A percentile compares a stretch with the other conserved stretches of the same genome.
These are phyloP conservation scores for Rugosomyces carneus DNA, from an alignment of 1,284 basidiomycete genomes.

Conservation along the genomic window DNA sequence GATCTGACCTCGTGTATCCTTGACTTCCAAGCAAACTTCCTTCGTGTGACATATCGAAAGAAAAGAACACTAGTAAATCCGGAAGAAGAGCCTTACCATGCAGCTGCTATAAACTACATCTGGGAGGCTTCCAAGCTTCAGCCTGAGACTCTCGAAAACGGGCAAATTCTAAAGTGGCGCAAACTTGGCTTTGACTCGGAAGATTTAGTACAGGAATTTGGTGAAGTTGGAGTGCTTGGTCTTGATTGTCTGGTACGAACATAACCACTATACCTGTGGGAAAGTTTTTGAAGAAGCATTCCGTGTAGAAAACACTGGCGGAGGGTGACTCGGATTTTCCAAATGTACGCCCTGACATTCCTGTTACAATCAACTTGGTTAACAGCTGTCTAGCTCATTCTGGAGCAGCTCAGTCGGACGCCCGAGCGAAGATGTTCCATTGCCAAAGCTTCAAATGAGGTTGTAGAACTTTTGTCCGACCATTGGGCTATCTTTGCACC, in stretches of 20 bases:
- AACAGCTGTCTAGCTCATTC: slow-evolving; percentile 50
- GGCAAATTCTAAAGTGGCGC: slow-evolving; percentile 63
- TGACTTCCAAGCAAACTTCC: slow-evolving; percentile 88
- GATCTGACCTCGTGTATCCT: slow-evolving; percentile 83
- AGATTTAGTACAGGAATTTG: slow-evolving; percentile 77
- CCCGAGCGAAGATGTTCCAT: slow-evolving; percentile 80
- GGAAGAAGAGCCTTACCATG: slow-evolving; percentile 55
- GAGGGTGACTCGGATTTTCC: slow-evolving; percentile 75
- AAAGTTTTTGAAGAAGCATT: slow-evolving; percentile 6
- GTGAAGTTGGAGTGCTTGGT: slow-evolving; percentile 79
- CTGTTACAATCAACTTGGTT: slow-evolving; percentile 6
- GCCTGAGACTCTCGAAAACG: slow-evolving; percentile 43
- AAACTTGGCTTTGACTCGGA: slow-evolving; percentile 79
- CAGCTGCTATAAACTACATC: slow-evolving; percentile 60
- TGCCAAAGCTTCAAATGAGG: slow-evolving; percentile 80
- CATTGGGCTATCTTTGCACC: slow-evolving; percentile 81
- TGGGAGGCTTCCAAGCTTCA: slow-evolving; percentile 62
- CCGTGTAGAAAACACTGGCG: slow-evolving; percentile 58
- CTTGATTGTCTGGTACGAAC: slow-evolving; percentile 74
- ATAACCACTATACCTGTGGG: not conserved
- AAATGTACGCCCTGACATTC: slow-evolving; percentile 44
- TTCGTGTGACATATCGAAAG: slow-evolving; percentile 75
- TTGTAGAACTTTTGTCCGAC: slow-evolving; percentile 83
- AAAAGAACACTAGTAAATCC: slow-evolving; percentile 77
- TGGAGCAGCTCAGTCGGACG: slow-evolving; percentile 81